Base-by-base conservation (phyloP, 495 filamentous ascomycete genomes). In the Aspergillus heteromorphus region DNA sequence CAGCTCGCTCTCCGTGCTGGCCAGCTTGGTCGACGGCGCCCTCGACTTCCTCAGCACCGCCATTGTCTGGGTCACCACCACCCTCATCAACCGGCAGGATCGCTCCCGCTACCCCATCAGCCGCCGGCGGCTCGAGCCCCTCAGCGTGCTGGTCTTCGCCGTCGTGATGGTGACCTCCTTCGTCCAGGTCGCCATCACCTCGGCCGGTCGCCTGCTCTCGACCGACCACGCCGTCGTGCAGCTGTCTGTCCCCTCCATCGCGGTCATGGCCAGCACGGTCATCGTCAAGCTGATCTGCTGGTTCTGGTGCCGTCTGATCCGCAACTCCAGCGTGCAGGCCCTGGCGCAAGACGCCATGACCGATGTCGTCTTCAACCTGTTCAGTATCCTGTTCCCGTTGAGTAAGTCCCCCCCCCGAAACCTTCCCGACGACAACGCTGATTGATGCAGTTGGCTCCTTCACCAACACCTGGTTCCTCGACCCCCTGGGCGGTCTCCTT, bases 161-260 rank as follows among this genome's bases (percentile, higher is more conserved):
- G 79, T 92, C 14, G 83, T 92, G 40, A 92, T 92, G 85, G 83
- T 95, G 38, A 91, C 87, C 2, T 89, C 88, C 0, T 95, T 97
- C 66, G 81, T 86, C 51, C 91, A 97, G 66, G 89, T 97, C 13
- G 85, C 77, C 10, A 64, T 95, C 2, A 78, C 92, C 58, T 89
- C 88, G 48, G 55, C 89, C 23, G 74, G 82, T 47, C 81, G 84
- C 29, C 73, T 97, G n/a, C 77, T 76, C 13, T 78, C 76, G 2
- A 64, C 76, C 1, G 78, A 92, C 49, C 87, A 84, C 45, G 73
- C 79, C 19, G 70, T 95, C 23, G 84, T 97, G 36, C 62, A 85
- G 58, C 80, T 97, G 17, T 78, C 83, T 0, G 61, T 85, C n/a
- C 80, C 89, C 0, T 84, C 91, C 2, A 86, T 95, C 41, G 70